Base-by-base conservation (phyloP, 441 rosid genomes). In the Arabidopsis hybrid region DNA sequence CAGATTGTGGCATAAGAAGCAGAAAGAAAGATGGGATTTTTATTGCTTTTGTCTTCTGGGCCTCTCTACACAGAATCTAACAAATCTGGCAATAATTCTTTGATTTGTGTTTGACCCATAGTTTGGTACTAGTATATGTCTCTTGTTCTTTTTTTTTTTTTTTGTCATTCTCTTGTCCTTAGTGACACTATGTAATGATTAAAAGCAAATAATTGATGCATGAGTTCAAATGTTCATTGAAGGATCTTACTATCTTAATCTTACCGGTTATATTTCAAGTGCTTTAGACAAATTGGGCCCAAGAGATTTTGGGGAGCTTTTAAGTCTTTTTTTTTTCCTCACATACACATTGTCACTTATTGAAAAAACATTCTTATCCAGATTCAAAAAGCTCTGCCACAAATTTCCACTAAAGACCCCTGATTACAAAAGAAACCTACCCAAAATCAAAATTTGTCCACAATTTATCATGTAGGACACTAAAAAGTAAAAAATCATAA, bases 1-100 rank as follows among this genome's bases (percentile, higher is more conserved):
- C 99, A 87, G 88, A 87, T 88, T 85, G 95, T 85, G 87, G 98
- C 96, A 38, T 91, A 75, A 73, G 75, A 71, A 60, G 49, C 46
- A 32, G 35, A 32, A 66, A 57, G 47, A 32, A 65, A 51, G 61
- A 50, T 35, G 43, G 5, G 59, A 31, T 21, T 18, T 16, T 65
- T 26, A 42, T 26, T 21, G 43, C 59, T 8, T 8, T 21, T 45
- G 57, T 61, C 61, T 57, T 67, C 11, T 55, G 73, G 74, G 71
- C 38, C 61, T 52, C 49, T 17, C 26, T 78, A 50, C 73, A 63
- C 66, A 67, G 60, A 57, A 65, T 18, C 72, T 63, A 75, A 77
- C 80, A 77, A 53, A 64, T 53, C 57, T 45, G 17, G 65, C 52
- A 51, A 50, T 42, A 39, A 69, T 71, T 71, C 73, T 72, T 77